Percentiles rank a stretch among this genome's conserved stretches.
phyloP scores from a whole-genome alignment of 2,329 filamentous ascomycete species.

The Aspergillus pseudoglaucus region DNA sequence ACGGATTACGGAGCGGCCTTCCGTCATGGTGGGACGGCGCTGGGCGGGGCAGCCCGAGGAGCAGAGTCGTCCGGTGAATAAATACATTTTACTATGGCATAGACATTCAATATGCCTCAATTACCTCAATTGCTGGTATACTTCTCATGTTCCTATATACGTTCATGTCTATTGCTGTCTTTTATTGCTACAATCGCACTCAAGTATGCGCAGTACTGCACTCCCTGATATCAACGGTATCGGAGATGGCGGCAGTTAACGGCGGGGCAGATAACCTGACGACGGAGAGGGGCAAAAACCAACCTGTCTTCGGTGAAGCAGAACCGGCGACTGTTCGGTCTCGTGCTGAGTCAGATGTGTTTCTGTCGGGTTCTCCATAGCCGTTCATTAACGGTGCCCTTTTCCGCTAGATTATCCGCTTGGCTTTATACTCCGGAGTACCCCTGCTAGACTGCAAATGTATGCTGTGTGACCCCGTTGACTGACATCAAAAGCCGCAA shows the following conservation, averaged over 20 bases:
- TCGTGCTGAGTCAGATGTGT: too few relatives aligned
- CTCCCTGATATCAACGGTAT: neutral
- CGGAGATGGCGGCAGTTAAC: neutral
- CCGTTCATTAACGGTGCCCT: too few relatives aligned
- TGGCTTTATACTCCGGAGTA: too few relatives aligned
- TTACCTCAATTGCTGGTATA: neutral
- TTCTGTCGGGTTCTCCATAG: too few relatives aligned
- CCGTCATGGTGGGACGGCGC: slow-evolving; percentile 27
- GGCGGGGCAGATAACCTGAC: neutral
- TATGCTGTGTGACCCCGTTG: too few relatives aligned
- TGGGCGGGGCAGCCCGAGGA: slow-evolving; percentile 23
- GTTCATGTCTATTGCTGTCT: neutral
- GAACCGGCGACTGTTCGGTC: too few relatives aligned
- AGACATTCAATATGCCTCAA: neutral
- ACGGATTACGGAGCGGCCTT: slow-evolving; percentile 31
- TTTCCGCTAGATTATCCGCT: too few relatives aligned
- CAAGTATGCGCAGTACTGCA: neutral
- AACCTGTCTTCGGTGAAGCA: neutral
- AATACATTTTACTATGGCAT: neutral
- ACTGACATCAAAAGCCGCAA: too few relatives aligned
- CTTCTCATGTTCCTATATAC: neutral
- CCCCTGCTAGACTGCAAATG: too few relatives aligned
- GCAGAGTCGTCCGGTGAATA: slow-evolving; percentile 30
- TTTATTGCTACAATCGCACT: too few relatives aligned
- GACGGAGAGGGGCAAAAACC: neutral